phyloP scores from a whole-genome alignment of 2,329 filamentous ascomycete species.

The Botrytis cinerea region DNA sequence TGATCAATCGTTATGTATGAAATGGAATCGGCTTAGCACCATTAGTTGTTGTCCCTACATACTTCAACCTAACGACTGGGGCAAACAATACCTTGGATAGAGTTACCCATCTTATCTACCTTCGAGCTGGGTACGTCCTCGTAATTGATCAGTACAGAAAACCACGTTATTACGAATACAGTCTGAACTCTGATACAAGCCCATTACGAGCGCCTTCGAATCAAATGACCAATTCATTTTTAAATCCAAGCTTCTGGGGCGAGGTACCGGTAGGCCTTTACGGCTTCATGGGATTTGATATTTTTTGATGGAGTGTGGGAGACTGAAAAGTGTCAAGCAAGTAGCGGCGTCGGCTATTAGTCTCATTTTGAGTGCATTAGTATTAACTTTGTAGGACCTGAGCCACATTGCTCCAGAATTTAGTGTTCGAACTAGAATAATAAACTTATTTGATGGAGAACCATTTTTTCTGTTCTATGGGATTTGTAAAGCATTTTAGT shows the following conservation, averaged over 20 bases:
- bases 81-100: neutral
- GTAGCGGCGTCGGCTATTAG: slow-evolving; percentile 16
- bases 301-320: neutral
- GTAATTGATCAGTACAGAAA: neutral
- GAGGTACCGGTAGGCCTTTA: neutral
- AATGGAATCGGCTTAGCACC: no score
- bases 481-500: neutral
- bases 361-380: neutral
- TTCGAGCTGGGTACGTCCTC: neutral
- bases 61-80: neutral
- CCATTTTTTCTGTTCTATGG: neutral
- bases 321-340: neutral
- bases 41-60: neutral
- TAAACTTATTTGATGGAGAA: neutral
- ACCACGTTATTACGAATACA: neutral
- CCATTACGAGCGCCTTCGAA: neutral
- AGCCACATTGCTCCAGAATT: neutral
- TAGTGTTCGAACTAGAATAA: neutral
- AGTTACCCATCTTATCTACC: neutral
- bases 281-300: neutral
- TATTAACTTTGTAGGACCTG: neutral
- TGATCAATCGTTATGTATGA: neutral
- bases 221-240: slow-evolving; percentile 2
- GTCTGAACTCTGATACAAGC: neutral
- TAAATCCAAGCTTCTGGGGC: neutral